Evolutionary conservation across 1,139 yeast genomes (phyloP), one percentile per base, ranked within the genome.

Genomic region (Spencermartinsiella ligniputridi): DNA sequence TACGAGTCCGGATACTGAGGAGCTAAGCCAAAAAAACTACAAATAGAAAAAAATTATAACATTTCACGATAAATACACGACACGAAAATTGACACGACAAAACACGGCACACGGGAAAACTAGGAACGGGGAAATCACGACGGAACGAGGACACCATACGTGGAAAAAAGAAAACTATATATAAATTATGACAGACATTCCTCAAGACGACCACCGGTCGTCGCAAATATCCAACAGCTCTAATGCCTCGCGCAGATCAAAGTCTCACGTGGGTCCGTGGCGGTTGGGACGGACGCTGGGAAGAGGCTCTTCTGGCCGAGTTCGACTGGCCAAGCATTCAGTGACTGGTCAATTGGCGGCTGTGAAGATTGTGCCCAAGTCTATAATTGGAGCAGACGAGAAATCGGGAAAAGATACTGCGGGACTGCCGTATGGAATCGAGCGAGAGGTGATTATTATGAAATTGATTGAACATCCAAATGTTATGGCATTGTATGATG

Each of bases 251-350:
- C 77, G 72, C 49, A 74, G 79, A 63, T 69, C 85, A 46, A 79
- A 83, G 63, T 78, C 83, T 64, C 81, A 80, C 51, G 84, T 88
- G 40, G 99, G 99, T 1, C 97, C 98, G 2, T 92, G 99, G 99
- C 83, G 87, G 62, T 70, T 92, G 29, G 98, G 98, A 12, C 76
- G 94, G 53, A 90, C 98, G 2, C 70, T 92, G 39, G 99, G 99
- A 19, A 76, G 95, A 49, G 99, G 99, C 9, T 83, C 95, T 20
- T 87, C 96, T 1, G 97, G 98, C 21, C 76, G 97, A 52, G 99
- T 92, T 18, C 74, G 96, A 47, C 72, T 92, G 45, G 98, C 98
- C 4, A 84, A 88, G 56, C 94, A 92, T 62, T 76, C 81, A 35
- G 75, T 76, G 48, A 83, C 95, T 1, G 94, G 95, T 44, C 84